Evolutionary conservation across 257 asterid genomes (phyloP), one percentile per base, ranked within the genome.

Genomic region (Gentiana dahurica): DNA sequence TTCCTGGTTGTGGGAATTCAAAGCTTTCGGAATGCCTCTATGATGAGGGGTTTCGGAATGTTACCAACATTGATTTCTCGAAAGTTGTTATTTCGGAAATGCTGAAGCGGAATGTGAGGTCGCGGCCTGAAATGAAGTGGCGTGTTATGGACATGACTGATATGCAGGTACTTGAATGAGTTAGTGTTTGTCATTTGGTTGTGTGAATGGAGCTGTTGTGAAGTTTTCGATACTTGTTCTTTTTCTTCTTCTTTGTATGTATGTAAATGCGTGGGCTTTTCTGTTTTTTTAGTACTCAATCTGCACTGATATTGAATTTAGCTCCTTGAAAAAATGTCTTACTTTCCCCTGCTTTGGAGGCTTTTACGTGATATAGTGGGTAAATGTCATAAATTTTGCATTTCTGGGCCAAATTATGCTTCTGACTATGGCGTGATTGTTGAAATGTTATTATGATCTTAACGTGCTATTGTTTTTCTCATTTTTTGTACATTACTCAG

Each of bases 1-100:
- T 92, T 32, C 99, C 99, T 0, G 97, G 95, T 1, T 92, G 99
- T 69, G 99, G 99, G n/a, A 92, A 83, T 78, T 92, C 99, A 55
- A 79, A 37, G 75, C 84, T 92, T 4, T 92, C 99, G 11, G 97
- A 88, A 80, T 76, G 75, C 58, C 73, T 92, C 6, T 92, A 88
- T 47, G 99, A 92, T 63, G 69, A 62, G 2, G 99, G 99, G 0
- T 83, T 73, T 64, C 61, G 41, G 69, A 79, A 69, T 58, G 80
- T 88, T 60, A 92, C 82, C 0, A 92, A 88, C 62, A 64, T 88
- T 34, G 99, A 92, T 79, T 92, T 92, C 79, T 92, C 99, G 0
- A 88, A 75, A 47, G 99, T 92, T 48, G 99, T 79, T 48, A 81
- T 92, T 60, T 71, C 81, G 53, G 84, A 79, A 68, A 92, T 92